Evolutionary conservation across 2,329 filamentous ascomycete species (phyloP), one percentile per base, ranked within the genome.

Genomic region (Fusarium nisikadoi): DNA sequence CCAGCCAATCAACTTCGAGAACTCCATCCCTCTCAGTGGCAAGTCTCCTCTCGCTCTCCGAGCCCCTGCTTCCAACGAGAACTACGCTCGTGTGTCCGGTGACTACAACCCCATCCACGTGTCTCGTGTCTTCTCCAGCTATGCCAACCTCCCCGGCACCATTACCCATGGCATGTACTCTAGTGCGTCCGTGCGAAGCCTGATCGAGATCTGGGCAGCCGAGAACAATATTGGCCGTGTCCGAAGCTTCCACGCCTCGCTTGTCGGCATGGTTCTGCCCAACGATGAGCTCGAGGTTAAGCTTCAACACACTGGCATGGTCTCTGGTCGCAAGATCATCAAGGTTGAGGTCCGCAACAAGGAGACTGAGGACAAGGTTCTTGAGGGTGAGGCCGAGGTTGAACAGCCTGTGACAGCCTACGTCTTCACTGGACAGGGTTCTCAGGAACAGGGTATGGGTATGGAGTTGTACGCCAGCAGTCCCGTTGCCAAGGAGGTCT

Each of bases 81-180:
- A 94, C 35, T 99, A 99, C 79, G 97, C 96, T 70, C 93, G 94
- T 74, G 96, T 99, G 23, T 99, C 97, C 56, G 96, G 96, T 50
- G 96, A 99, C 81, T 99, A 94, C 89, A 99, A 99, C 84, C 96
- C 96, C 29, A 99, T 99, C 71, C 96, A 99, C 86, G 96, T 99
- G 47, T 98, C 96, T 17, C 93, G 96, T 62, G 94, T 98, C 61
- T 99, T 99, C 84, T 93, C 96, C 36, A 94, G 91, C 84, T 99
- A 98, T 78, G 97, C 96, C 80, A 96, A 95, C 81, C 88, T 99
- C 20, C 95, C 95, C 3, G 97, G 96, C 54, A 99, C 96, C 47
- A 99, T 99, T 79, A 99, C 96, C 3, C 96, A 99, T 81, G 96
- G 96, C 80, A 99, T 99, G 96, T 99, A 98, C 87, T 97, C 95